These are phyloP conservation scores for Annona cherimola DNA, from an alignment of 164 flowering plant species.

Conservation along the genomic window DNA sequence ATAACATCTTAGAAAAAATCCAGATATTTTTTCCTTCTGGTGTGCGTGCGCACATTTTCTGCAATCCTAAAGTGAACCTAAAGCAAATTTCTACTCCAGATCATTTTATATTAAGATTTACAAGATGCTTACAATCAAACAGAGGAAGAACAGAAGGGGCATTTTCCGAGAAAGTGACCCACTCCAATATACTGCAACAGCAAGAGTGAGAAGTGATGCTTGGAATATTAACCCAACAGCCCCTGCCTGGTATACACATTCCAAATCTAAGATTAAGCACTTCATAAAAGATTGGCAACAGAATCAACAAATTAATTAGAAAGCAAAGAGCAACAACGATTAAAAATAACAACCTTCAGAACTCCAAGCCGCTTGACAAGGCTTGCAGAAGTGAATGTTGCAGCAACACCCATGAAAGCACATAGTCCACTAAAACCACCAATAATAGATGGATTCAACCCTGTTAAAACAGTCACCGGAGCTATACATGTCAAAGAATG, in stretches of 20 bases:
- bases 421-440: constrained; percentile 95
- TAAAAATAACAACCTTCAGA: constrained; percentile 58
- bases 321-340: neutral
- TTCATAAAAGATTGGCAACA: constrained; percentile 2
- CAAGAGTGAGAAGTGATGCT: constrained; percentile 77
- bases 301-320: neutral
- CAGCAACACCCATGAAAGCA: constrained; percentile 97
- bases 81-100: neutral
- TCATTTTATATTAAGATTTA: neutral
- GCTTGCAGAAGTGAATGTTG: constrained; percentile 83
- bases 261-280: constrained; percentile 17
- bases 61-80: neutral
- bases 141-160: constrained; percentile 79
- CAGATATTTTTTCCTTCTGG: neutral
- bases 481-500: neutral
- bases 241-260: constrained; percentile 64
- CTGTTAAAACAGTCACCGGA: constrained; percentile 33
- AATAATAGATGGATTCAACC: constrained; percentile 79
- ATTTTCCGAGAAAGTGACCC: constrained; percentile 63
- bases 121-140: constrained; percentile 62
- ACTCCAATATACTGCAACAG: constrained; percentile 89
- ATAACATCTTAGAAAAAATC: neutral
- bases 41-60: neutral
- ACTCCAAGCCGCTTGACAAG: constrained; percentile 75
- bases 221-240: constrained; percentile 86